Evolutionary conservation across 1,284 basidiomycete genomes (phyloP), one percentile per base, ranked within the genome.

Genomic region (Pyrrhoderma noxium): DNA sequence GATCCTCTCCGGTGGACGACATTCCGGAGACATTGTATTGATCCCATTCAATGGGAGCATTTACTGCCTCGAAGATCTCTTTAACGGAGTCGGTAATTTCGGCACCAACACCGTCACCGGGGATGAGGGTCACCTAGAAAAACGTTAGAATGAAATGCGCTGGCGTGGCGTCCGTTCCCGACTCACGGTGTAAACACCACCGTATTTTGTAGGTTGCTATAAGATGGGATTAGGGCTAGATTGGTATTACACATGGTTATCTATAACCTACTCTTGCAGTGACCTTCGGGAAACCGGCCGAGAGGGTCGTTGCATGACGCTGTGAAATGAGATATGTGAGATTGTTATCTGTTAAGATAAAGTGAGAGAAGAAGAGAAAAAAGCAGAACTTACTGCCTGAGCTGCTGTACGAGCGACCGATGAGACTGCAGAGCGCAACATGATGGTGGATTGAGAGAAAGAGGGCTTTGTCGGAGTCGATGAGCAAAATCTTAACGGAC

Each of bases 11-110:
- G 53, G 89, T 79, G 52, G 90, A 91, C 35, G 93, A 96, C 78
- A 96, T 86, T 56, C 96, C 96, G 43, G 93, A 95, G 57, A 99
- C 93, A 67, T 98, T 82, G 74, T 94, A 98, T 70, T 98, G 92
- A 69, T 98, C 94, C 91, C 94, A 99, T 71, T 98, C 92, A 72
- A 99, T 94, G 68, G 96, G 96, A 34, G 93, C 96, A 67, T 99
- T 99, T 67, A 93, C 82, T 58, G 91, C 80, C 67, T 96, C 91
- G 63, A 99, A 99, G 67, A 99, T 93, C 73, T 98, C 93, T 77
- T 99, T 98, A 62, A 99, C 95, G 16, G 93, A 95, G 71, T 95
- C 90, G 58, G 94, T 93, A 67, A 99, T 93, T 75, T 99, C 96
- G 64, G 82, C 81, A 61, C 96, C 96, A 65, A 99, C 88, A 78